Percentiles rank a stretch among this genome's conserved stretches.
Conservation (phyloP, 2,329 filamentous ascomycete genomes). For the Alternaria sp. region DNA sequence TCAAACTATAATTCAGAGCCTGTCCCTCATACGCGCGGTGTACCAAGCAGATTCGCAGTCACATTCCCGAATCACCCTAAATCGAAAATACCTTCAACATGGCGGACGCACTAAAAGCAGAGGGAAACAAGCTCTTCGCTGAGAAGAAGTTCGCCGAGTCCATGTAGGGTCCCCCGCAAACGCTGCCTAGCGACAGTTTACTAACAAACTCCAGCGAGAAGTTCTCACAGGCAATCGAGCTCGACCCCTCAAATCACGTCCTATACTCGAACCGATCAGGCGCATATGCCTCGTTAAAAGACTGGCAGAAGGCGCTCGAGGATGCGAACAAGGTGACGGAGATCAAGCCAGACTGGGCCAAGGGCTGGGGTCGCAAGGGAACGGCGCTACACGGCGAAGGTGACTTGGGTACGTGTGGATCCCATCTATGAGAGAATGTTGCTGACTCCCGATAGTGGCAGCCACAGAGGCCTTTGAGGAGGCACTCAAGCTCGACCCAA, state of each 20-base stretch:
- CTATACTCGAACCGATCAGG: constrained; percentile 97
- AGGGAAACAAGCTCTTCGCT: constrained; percentile 98
- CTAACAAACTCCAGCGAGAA: constrained; percentile 72
- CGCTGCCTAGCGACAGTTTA: constrained; percentile 9
- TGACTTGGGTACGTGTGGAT: constrained; percentile 69
- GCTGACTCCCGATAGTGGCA: constrained; percentile 61
- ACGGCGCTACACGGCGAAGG: constrained; percentile 88
- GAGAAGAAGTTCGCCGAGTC: constrained; percentile 97
- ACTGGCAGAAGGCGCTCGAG: constrained; percentile 83
- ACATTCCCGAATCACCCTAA: constrained; percentile 4
- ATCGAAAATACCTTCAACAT: constrained; percentile 52
- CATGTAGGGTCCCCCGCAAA: constrained; percentile 71
- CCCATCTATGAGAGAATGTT: neutral
- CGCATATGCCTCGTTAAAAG: constrained; percentile 84
- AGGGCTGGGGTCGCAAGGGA: constrained; percentile 94
- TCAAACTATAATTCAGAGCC: constrained; percentile 45
- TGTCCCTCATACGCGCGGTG: constrained; percentile 32
- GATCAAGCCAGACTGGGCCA: constrained; percentile 97
- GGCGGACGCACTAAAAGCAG: constrained; percentile 89
- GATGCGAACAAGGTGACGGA: constrained; percentile 95
- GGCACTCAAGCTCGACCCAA: constrained; percentile 90
- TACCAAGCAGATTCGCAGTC: constrained; percentile 16
- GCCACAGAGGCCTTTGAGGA: constrained; percentile 92
- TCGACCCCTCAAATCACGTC: constrained; percentile 91
- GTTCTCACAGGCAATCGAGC: constrained; percentile 90